Evolutionary conservation across 148 eudicot genomes (phyloP).

Genomic region (Rhododendron kiyosumense): DNA sequence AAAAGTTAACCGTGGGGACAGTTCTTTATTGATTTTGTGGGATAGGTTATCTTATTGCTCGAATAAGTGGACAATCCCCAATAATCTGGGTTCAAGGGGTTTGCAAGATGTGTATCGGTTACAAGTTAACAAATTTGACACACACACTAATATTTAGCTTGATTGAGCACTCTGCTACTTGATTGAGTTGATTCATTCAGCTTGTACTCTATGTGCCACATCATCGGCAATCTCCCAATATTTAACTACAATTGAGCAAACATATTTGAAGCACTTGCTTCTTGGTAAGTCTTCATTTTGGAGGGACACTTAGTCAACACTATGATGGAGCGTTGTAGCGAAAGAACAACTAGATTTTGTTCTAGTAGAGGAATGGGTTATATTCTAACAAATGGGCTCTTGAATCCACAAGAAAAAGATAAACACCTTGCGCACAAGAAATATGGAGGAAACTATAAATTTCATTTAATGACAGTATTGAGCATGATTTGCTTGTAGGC

Average conservation of each 20-base stretch:
- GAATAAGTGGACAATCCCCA: neutral
- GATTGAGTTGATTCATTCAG: neutral
- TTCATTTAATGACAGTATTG: neutral
- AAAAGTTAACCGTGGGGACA: neutral
- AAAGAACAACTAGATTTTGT: too few relatives aligned
- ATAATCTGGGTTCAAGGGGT: neutral
- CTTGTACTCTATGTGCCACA: neutral
- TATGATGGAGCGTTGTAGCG: too few relatives aligned
- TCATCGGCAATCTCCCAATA: neutral
- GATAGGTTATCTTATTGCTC: neutral
- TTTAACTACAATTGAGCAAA: too few relatives aligned
- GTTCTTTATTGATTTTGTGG: neutral
- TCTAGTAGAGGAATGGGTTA: too few relatives aligned
- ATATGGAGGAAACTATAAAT: too few relatives aligned
- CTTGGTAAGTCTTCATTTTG: too few relatives aligned
- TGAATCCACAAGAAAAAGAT: neutral
- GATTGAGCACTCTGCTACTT: neutral
- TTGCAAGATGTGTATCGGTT: neutral
- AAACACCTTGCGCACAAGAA: too few relatives aligned
- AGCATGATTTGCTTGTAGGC: neutral
- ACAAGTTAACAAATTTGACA: neutral
- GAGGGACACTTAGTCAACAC: too few relatives aligned
- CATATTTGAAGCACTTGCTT: too few relatives aligned
- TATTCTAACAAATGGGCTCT: neutral
- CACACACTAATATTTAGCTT: neutral